Percentiles rank a stretch among this genome's conserved stretches.
Conservation (phyloP, 176 grass and related monocot species). For the Luzula sylvatica region DNA sequence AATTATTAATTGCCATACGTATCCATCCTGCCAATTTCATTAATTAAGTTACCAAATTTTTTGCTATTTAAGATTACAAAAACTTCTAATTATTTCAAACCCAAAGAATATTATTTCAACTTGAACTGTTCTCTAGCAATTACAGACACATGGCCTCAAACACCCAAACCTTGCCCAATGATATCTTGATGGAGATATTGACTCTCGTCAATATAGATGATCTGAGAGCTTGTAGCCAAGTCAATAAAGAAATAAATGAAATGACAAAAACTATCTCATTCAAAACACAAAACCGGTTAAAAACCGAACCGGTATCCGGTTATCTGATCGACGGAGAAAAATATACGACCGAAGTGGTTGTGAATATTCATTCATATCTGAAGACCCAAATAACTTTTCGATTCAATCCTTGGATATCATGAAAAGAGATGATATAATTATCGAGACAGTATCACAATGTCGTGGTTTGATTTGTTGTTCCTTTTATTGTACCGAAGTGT, state of each 20-base stretch:
- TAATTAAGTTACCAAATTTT: too few species aligned
- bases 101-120: too few species aligned
- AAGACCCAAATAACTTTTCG: too few species aligned
- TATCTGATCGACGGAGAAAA: constrained; percentile 19
- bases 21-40: too few species aligned
- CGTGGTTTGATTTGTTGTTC: constrained; percentile 32
- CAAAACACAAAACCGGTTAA: constrained; percentile 19
- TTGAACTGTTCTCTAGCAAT: too few species aligned
- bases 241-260: constrained; percentile 9
- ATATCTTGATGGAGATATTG: constrained; percentile 33
- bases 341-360: not conserved
- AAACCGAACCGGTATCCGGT: constrained; percentile 23
- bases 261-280: constrained; percentile 29
- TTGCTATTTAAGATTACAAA: too few species aligned
- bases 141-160: too few species aligned
- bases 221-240: constrained; percentile 25
- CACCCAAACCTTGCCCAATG: constrained; percentile 20
- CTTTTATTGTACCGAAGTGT: too few species aligned
- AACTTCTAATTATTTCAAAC: too few species aligned
- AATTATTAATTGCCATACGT: too few species aligned
- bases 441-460: constrained; percentile 24
- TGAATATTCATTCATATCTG: too few species aligned
- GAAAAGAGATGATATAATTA: not conserved
- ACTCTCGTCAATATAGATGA: constrained; percentile 29
- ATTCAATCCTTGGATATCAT: too few species aligned